A percentile compares a stretch with the other conserved stretches of the same genome.
Conservation (phyloP, 2,329 filamentous ascomycete genomes). For the Cryphonectria nitschkei region DNA sequence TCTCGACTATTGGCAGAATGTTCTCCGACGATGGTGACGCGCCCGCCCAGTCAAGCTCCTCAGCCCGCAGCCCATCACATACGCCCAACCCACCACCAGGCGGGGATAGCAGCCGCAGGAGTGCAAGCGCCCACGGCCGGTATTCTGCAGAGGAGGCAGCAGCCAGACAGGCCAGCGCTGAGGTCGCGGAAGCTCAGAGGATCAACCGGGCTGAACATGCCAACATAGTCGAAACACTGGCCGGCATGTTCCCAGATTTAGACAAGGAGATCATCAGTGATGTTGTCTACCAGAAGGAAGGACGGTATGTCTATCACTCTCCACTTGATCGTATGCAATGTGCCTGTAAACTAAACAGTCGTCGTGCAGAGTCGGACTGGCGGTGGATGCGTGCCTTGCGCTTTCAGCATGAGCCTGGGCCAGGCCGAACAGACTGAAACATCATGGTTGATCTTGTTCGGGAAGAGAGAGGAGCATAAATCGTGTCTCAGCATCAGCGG, state of each 20-base stretch:
- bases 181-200: conserved; percentile 82
- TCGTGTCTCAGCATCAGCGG: conserved; percentile 14
- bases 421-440: not conserved
- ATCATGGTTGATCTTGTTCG: not conserved
- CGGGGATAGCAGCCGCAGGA: conserved; percentile 33
- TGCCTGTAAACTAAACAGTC: not conserved
- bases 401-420: conserved; percentile 50
- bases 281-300: conserved; percentile 94
- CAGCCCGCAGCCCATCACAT: conserved; percentile 44
- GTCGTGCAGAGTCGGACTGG: conserved; percentile 70
- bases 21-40: conserved; percentile 69
- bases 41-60: conserved; percentile 36
- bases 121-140: conserved; percentile 43
- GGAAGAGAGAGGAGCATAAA: no score
- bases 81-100: conserved; percentile 40
- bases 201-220: conserved; percentile 84
- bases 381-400: conserved; percentile 84
- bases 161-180: conserved; percentile 86
- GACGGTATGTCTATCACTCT: conserved; percentile 66
- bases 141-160: conserved; percentile 84
- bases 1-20: conserved; percentile 91
- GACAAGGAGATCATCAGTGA: conserved; percentile 95
- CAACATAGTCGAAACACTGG: conserved; percentile 90
- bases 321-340: not conserved
- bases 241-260: conserved; percentile 95